Conservation (phyloP, 2,329 filamentous ascomycete genomes). For the Botrytis cinerea region DNA sequence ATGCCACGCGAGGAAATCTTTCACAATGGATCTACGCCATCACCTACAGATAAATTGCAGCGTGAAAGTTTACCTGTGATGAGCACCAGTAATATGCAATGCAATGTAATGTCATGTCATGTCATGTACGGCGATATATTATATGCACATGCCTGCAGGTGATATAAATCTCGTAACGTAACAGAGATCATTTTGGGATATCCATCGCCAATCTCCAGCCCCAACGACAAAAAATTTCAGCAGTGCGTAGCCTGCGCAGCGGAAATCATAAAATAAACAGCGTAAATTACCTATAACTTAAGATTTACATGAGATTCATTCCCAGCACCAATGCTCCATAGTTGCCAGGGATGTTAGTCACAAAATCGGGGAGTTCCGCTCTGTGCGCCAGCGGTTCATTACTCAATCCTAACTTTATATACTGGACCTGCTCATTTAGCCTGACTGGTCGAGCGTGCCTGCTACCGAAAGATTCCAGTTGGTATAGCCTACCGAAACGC, state of each 20-base stretch:
- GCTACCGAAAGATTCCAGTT: background rate
- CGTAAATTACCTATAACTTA: constrained; percentile 3
- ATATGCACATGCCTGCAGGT: background rate
- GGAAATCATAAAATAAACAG: background rate
- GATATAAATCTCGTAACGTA: constrained; percentile 20
- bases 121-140: constrained; percentile 5
- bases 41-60: background rate
- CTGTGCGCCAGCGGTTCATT: constrained; percentile 13
- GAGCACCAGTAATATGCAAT: constrained; percentile 15
- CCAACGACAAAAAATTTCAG: background rate
- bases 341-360: background rate
- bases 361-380: background rate
- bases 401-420: constrained; percentile 13
- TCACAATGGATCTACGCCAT: constrained; percentile 1
- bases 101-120: constrained; percentile 13
- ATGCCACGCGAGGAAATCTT: background rate
- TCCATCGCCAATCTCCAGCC: constrained; percentile 7
- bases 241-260: background rate
- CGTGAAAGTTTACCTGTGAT: background rate
- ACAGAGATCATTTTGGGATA: constrained; percentile 8
- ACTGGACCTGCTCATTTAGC: background rate
- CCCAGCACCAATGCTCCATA: background rate
- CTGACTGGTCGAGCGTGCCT: background rate
- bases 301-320: constrained; percentile 1
- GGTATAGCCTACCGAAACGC: background rate